Conservation (phyloP, 2,329 filamentous ascomycete species). For the Xylaria sp. region DNA sequence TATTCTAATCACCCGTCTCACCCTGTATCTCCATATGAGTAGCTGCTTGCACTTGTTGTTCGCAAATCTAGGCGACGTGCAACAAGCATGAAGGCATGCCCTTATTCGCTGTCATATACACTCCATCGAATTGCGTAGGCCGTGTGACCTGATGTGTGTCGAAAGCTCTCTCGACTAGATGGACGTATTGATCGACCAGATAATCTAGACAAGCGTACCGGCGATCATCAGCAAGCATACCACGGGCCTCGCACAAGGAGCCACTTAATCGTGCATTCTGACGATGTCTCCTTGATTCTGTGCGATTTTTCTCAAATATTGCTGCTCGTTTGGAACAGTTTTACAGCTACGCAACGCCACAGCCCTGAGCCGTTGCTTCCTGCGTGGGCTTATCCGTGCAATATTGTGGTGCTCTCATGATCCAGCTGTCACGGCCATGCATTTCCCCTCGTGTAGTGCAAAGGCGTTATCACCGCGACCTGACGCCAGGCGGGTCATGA, state of each 20-base stretch:
- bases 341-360: not conserved
- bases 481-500: not conserved
- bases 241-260: not conserved
- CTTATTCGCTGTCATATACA: not conserved
- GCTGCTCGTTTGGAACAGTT: not conserved
- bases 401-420: not conserved
- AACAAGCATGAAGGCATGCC: not conserved
- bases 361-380: not conserved
- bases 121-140: not conserved
- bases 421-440: not conserved
- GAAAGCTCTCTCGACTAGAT: not conserved
- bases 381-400: not conserved
- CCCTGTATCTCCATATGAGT: not conserved
- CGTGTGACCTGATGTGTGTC: not conserved
- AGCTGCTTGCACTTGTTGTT: not conserved
- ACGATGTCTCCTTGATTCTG: not conserved
- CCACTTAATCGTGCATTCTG: not conserved
- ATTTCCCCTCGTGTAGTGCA: not conserved
- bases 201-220: not conserved
- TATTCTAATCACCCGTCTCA: not conserved
- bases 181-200: not conserved
- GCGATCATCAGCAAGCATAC: conserved; percentile 3
- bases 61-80: not conserved
- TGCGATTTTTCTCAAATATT: not conserved
- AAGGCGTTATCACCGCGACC: not conserved